phyloP scores from a whole-genome alignment of 768 basidiomycete species.

The Tylopilus plumbeoviolaceoides region DNA sequence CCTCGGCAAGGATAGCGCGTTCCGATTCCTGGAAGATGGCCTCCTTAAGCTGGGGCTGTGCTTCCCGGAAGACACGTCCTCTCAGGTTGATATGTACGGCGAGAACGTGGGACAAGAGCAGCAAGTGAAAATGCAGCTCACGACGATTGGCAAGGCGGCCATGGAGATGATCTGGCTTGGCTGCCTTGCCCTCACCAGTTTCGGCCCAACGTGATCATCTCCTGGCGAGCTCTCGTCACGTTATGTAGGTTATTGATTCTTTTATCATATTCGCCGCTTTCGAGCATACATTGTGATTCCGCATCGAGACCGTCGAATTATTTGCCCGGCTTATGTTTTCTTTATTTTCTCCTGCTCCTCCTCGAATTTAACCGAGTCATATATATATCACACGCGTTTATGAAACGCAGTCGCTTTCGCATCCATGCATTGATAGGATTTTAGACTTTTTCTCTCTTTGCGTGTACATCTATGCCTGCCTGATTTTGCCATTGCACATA shows the following conservation, averaged over 20 bases:
- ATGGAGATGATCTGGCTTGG: conserved; percentile 56
- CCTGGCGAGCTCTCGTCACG: not conserved
- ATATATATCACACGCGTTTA: conserved; percentile 3
- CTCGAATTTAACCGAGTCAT: conserved; percentile 1
- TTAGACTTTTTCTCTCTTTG: not conserved
- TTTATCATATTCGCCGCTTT: not conserved
- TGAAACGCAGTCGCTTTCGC: conserved; percentile 3
- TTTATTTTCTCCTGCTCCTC: not conserved
- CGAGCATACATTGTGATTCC: not conserved
- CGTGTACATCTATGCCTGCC: conserved; percentile 12
- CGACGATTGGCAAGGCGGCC: conserved; percentile 45
- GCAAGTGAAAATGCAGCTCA: conserved; percentile 41
- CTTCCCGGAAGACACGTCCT: conserved; percentile 21
- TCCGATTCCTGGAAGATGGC: conserved; percentile 80
- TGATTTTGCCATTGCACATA: conserved; percentile 1
- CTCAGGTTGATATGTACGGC: not conserved
- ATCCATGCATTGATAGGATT: conserved; percentile 23
- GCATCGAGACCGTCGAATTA: not conserved
- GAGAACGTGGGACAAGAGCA: conserved; percentile 31
- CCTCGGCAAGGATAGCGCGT: conserved; percentile 56
- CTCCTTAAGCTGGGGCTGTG: conserved; percentile 73
- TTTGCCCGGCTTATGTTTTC: conserved; percentile 1
- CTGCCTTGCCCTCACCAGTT: conserved; percentile 47
- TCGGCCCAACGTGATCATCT: conserved; percentile 22
- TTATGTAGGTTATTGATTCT: conserved; percentile 10